These are phyloP conservation scores for Nemania abortiva DNA, from an alignment of 2,329 filamentous ascomycete species.

Conservation along the genomic window DNA sequence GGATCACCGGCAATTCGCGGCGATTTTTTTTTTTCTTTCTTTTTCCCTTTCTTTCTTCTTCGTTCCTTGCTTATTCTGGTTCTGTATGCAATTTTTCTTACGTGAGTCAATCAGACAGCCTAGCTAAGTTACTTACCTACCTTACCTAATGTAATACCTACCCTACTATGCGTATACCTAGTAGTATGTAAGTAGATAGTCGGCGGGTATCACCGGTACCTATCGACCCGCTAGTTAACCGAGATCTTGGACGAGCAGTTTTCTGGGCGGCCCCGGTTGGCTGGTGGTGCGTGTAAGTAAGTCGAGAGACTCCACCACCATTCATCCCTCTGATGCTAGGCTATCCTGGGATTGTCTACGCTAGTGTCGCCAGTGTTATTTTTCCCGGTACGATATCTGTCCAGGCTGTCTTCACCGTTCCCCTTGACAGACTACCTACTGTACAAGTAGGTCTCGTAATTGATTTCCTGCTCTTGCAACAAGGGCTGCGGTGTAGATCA, in stretches of 20 bases:
- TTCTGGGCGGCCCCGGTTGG: conserved; percentile 23
- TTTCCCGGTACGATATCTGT: background rate
- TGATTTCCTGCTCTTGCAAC: background rate
- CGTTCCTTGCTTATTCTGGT: background rate
- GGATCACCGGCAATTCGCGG: background rate
- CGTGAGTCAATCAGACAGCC: conserved; percentile 12
- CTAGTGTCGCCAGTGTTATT: background rate
- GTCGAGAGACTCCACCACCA: conserved; percentile 8
- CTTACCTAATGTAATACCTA: too few relatives aligned
- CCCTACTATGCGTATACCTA: too few relatives aligned
- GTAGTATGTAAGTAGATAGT: background rate
- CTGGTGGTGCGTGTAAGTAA: background rate
- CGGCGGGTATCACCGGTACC: conserved; percentile 23
- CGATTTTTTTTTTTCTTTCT: conserved; percentile 11
- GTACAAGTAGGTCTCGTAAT: background rate
- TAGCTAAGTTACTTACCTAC: background rate
- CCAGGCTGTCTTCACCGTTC: background rate
- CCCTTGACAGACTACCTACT: too few relatives aligned
- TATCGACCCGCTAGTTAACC: conserved; percentile 24
- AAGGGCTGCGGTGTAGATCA: background rate
- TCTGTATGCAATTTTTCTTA: conserved; percentile 4
- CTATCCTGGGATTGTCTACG: background rate
- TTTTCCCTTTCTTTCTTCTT: background rate
- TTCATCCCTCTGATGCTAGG: background rate
- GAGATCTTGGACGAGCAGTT: conserved; percentile 13